Evolutionary conservation across 306 rosid species (phyloP).

Genomic region (Clitoria ternatea): DNA sequence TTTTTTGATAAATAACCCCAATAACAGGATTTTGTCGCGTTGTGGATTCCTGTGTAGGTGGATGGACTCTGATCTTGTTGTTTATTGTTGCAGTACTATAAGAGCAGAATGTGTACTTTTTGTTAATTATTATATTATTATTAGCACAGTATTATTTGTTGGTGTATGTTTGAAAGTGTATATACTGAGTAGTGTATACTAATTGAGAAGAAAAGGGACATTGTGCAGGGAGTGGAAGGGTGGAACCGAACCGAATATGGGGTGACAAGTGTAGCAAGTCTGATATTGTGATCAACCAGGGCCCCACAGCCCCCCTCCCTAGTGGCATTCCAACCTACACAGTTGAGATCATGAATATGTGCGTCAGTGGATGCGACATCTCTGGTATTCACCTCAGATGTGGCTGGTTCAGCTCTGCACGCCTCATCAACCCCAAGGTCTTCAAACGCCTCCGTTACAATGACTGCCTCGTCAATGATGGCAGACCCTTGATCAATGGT

Average conservation of each 20-base stretch:
- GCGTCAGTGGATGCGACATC: conserved; percentile 69
- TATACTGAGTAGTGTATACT: too few relatives aligned
- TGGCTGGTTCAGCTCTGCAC: conserved; percentile 94
- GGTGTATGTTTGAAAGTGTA: too few relatives aligned
- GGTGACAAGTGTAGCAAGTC: conserved; percentile 68
- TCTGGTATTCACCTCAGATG: conserved; percentile 64
- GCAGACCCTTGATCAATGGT: conserved; percentile 58
- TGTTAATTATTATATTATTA: too few relatives aligned
- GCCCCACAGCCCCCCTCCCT: conserved; percentile 72
- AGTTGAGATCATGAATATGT: conserved; percentile 70
- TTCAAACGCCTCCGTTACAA: conserved; percentile 77
- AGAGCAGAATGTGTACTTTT: background rate
- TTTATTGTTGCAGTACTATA: background rate
- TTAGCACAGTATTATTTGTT: too few relatives aligned
- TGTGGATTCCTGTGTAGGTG: conserved; percentile 12
- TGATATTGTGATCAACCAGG: conserved; percentile 71
- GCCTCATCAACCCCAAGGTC: conserved; percentile 67
- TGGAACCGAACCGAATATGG: conserved; percentile 63
- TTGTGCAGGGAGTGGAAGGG: conserved; percentile 25
- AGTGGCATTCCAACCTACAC: conserved; percentile 83
- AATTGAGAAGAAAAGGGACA: background rate
- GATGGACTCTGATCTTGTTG: background rate
- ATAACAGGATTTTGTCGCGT: background rate
- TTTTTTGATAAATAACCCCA: background rate
- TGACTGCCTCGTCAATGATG: conserved; percentile 84